Conservation (phyloP, 257 asterid genomes). For the Solanum neorickii region DNA sequence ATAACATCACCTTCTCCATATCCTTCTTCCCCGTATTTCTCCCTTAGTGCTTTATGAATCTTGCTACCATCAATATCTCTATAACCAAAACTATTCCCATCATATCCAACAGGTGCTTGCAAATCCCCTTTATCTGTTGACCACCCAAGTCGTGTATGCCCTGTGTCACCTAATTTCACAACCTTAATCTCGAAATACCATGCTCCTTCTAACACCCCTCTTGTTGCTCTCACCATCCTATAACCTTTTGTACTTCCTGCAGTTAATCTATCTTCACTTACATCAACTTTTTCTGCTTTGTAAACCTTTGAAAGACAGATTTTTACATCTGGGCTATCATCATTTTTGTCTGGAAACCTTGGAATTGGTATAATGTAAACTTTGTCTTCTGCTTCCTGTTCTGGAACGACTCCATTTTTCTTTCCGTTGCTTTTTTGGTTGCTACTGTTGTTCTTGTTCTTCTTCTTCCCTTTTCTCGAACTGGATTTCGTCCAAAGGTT, state of each 20-base stretch:
- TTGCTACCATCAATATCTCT: slow-evolving; percentile 90
- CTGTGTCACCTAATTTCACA: slow-evolving; percentile 77
- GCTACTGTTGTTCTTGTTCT: slow-evolving; percentile 38
- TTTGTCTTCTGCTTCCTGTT: slow-evolving; percentile 38
- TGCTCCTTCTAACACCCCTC: slow-evolving; percentile 82
- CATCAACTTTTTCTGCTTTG: slow-evolving; percentile 91
- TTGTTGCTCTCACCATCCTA: slow-evolving; percentile 91
- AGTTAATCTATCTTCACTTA: slow-evolving; percentile 77
- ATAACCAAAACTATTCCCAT: slow-evolving; percentile 82
- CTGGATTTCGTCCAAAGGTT: slow-evolving; percentile 70
- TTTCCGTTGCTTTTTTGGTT: slow-evolving; percentile 17
- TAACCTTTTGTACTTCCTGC: slow-evolving; percentile 96
- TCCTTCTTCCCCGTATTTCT: slow-evolving; percentile 72
- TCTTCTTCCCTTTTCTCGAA: slow-evolving; percentile 69
- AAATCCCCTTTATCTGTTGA: slow-evolving; percentile 90
- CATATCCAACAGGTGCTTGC: slow-evolving; percentile 97
- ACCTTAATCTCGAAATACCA: slow-evolving; percentile 94
- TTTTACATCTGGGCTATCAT: slow-evolving; percentile 46
- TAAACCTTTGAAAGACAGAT: slow-evolving; percentile 78
- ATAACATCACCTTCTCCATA: slow-evolving; percentile 85
- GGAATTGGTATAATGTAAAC: slow-evolving; percentile 65
- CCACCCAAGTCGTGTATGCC: slow-evolving; percentile 95
- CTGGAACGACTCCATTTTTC: slow-evolving; percentile 16
- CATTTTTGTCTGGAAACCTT: slow-evolving; percentile 74
- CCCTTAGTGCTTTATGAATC: slow-evolving; percentile 92